phyloP scores from a whole-genome alignment of 2,329 filamentous ascomycete species.

The Arachnopeziza araneosa region DNA sequence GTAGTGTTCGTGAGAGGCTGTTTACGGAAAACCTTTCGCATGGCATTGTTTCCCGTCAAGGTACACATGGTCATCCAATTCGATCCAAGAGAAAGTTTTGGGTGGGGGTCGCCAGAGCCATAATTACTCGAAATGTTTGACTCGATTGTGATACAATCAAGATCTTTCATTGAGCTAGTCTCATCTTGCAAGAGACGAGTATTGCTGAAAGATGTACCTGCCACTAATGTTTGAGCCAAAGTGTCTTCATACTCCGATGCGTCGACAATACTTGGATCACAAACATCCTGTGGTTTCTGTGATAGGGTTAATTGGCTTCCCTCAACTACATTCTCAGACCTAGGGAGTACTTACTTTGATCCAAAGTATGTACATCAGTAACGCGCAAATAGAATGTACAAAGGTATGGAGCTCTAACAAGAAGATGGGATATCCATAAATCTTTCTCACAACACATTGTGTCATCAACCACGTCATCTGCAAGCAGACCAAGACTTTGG shows the following conservation, averaged over 20 bases:
- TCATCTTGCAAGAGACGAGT: too few species aligned
- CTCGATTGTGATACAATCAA: too few species aligned
- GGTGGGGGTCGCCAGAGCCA: too few species aligned
- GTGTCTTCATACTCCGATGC: not conserved
- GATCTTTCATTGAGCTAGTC: too few species aligned
- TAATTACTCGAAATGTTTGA: too few species aligned
- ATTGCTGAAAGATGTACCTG: not conserved
- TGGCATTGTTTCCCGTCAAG: too few species aligned
- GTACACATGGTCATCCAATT: too few species aligned
- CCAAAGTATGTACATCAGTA: not conserved
- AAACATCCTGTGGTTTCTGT: not conserved
- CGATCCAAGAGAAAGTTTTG: too few species aligned
- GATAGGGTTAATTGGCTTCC: not conserved
- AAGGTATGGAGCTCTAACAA: not conserved
- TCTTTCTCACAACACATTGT: not conserved
- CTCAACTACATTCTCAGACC: too few species aligned
- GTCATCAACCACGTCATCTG: not conserved
- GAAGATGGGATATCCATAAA: not conserved
- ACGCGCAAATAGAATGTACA: not conserved
- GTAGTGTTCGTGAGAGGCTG: too few species aligned
- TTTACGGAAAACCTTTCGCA: too few species aligned
- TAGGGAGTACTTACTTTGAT: not conserved
- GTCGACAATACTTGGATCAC: not conserved
- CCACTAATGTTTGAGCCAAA: not conserved
- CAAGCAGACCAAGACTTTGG: not conserved